Evolutionary conservation across 2,329 filamentous ascomycete species (phyloP).

Genomic region (Fusarium tanahbumbuense): DNA sequence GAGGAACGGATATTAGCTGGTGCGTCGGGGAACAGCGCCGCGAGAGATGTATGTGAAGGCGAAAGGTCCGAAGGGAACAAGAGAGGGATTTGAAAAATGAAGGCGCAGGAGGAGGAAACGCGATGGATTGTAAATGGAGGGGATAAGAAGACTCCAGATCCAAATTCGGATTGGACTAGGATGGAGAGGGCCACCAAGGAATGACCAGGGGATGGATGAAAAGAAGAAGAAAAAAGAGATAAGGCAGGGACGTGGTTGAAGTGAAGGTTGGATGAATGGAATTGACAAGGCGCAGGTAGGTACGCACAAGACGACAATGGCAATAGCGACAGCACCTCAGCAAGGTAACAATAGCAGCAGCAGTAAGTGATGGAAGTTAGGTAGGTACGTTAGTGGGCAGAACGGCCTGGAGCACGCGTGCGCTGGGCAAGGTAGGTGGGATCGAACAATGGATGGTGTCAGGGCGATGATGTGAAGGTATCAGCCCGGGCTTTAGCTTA

Average conservation of each 20-base stretch:
- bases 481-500: constrained; percentile 40
- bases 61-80: constrained; percentile 18
- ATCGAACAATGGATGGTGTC: constrained; percentile 42
- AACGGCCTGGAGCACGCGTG: constrained; percentile 35
- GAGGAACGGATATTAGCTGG: constrained; percentile 29
- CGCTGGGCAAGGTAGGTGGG: constrained; percentile 17
- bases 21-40: constrained; percentile 8
- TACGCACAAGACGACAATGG: constrained; percentile 7
- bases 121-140: constrained; percentile 31
- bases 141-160: constrained; percentile 36
- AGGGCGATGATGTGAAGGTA: constrained; percentile 38
- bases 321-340: neutral
- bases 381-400: neutral
- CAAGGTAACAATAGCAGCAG: constrained; percentile 11
- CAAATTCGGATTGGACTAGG: constrained; percentile 31
- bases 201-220: constrained; percentile 35
- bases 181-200: constrained; percentile 35
- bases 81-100: constrained; percentile 32
- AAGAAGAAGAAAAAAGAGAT: constrained; percentile 33
- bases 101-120: constrained; percentile 34
- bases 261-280: constrained; percentile 31
- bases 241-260: constrained; percentile 27
- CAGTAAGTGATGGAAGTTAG: neutral
- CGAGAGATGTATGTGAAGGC: constrained; percentile 20
- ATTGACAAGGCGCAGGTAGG: constrained; percentile 6